Evolutionary conservation across 2,329 filamentous ascomycete species (phyloP).

Genomic region (Colletotrichum sp.): DNA sequence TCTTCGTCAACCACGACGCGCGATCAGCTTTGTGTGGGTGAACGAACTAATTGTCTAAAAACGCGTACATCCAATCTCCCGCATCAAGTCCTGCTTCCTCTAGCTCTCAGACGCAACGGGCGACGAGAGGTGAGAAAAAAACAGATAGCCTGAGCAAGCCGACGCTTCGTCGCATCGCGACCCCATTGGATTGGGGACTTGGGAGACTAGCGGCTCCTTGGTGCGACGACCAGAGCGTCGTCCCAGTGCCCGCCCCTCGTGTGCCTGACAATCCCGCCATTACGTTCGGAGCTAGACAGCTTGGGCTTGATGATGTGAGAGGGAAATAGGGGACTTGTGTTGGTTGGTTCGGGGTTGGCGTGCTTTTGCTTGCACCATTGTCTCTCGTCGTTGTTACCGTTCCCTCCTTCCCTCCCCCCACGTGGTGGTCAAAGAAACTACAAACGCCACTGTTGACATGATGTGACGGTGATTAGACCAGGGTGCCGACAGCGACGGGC

Average conservation of each 20-base stretch:
- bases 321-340: neutral
- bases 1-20: neutral
- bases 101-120: neutral
- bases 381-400: neutral
- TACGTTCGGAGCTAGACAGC: neutral
- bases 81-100: neutral
- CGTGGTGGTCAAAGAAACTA: neutral
- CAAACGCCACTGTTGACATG: neutral
- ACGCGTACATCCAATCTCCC: neutral
- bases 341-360: neutral
- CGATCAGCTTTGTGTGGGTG: neutral
- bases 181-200: neutral
- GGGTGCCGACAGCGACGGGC: neutral
- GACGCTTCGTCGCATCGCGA: neutral
- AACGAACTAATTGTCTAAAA: neutral
- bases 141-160: neutral
- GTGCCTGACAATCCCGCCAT: neutral
- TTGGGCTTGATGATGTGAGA: neutral
- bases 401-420: neutral
- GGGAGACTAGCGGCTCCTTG: neutral
- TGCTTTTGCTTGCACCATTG: neutral
- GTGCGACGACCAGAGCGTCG: conserved; percentile 1
- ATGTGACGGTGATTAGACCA: neutral
- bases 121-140: neutral
- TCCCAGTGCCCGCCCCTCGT: neutral